A percentile compares a stretch with the other conserved stretches of the same genome.
phyloP scores from a whole-genome alignment of 176 grass and related monocot species.

The Thalia dealbata region DNA sequence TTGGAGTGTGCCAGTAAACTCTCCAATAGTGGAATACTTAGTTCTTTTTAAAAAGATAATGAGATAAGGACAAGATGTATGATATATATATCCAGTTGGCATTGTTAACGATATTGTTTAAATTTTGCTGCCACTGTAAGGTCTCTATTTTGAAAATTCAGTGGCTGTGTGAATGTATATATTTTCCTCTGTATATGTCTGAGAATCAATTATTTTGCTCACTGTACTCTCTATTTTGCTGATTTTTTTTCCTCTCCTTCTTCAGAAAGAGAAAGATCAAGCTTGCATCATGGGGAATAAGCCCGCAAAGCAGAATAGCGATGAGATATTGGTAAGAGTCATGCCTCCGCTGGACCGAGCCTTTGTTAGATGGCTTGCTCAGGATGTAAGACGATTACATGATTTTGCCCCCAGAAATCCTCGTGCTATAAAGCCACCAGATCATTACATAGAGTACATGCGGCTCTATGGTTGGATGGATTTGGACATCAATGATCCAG shows the following conservation, averaged over 20 bases:
- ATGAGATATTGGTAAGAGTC: slow-evolving; percentile 17
- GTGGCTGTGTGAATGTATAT: no score
- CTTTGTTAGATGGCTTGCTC: slow-evolving; percentile 22
- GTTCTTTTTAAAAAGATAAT: no score
- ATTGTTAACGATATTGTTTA: no score
- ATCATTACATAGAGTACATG: slow-evolving; percentile 27
- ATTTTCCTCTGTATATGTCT: no score
- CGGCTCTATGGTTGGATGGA: slow-evolving; percentile 19
- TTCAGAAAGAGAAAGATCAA: background rate
- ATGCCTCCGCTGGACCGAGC: slow-evolving; percentile 21
- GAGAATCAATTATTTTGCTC: no score
- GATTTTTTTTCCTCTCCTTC: background rate
- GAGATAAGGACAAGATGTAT: no score
- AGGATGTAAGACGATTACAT: slow-evolving; percentile 11
- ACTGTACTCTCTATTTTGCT: background rate
- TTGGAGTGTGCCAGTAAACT: no score
- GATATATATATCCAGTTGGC: no score
- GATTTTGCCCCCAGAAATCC: slow-evolving; percentile 10
- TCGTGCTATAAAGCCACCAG: slow-evolving; percentile 23
- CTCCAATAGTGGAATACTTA: no score
- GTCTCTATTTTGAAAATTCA: no score
- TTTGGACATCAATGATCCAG: slow-evolving; percentile 25
- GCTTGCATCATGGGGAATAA: slow-evolving; percentile 16
- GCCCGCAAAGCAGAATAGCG: background rate
- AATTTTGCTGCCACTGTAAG: no score